Evolutionary conservation across 106 monocot species (phyloP), one percentile per base, ranked within the genome.

Genomic region (Acorus gramineus): DNA sequence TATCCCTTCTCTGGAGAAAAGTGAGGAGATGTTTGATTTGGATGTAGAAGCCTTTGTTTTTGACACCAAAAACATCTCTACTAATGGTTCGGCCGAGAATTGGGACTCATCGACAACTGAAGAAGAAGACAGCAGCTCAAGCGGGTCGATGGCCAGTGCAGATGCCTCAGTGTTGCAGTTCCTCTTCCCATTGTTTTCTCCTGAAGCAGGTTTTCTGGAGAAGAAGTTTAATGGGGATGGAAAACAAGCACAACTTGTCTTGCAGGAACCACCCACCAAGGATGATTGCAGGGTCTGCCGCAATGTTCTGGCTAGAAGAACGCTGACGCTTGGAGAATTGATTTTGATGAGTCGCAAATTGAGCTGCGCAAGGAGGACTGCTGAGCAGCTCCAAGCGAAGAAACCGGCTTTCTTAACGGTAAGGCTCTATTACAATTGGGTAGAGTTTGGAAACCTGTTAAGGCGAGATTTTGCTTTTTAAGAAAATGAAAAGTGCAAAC

Each of bases 341-440:
- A 86, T 91, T 53, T 9, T 84, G 66, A 50, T 91, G 61, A 91
- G 83, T 69, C 81, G 86, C 62, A 80, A 65, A 60, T 50, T 91
- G 66, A 81, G 84, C 62, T 79, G 48, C 69, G 65, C 60, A 51
- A 73, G 61, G 6, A 64, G 51, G 52, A 68, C 28, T 28, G 28
- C 28, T 28, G 28, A 74, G 11, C 49, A 68, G 4, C 54, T n/a
- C 49, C 48, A 50, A 52, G 49, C 14, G 52, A 62, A 59, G 57
- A 73, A 77, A 54, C 58, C 55, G 60, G 51, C 28, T 53, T 60
- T 63, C 49, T 59, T 65, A 52, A 71, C 47, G 84, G 88, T 88
- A 80, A 57, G 28, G 28, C 28, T 3, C 6, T 11, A 8, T 48
- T 42, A 3, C 2, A 60, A 8, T 46, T 49, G 11, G 47, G 5